A percentile compares a stretch with the other conserved stretches of the same genome.
Evolutionary conservation across 768 basidiomycete genomes (phyloP).

Genomic region (Hirschioporus abietinus): DNA sequence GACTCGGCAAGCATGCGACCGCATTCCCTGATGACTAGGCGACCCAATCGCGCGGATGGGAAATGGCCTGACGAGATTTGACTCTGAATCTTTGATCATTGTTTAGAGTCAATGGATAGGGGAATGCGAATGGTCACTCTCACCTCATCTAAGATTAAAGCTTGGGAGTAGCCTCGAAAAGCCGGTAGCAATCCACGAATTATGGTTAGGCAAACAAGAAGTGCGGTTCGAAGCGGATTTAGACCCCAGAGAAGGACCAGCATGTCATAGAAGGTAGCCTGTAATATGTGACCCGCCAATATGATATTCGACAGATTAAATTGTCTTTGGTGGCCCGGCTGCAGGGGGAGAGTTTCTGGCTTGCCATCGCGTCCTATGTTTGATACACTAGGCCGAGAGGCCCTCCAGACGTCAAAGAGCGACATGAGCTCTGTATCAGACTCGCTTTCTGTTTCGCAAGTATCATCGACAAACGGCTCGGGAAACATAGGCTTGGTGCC

Average conservation of each 20-base stretch:
- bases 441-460: neutral
- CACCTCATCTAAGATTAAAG: constrained; percentile 80
- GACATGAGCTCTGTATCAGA: neutral
- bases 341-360: constrained; percentile 29
- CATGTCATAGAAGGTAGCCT: constrained; percentile 50
- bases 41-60: constrained; percentile 59
- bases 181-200: constrained; percentile 74
- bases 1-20: constrained; percentile 59
- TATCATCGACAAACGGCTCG: neutral
- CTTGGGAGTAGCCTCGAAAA: constrained; percentile 81
- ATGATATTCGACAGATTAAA: constrained; percentile 49
- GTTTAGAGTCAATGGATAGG: neutral
- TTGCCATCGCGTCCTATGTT: constrained; percentile 23
- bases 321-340: constrained; percentile 67
- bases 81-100: constrained; percentile 52
- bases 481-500: neutral
- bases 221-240: constrained; percentile 64
- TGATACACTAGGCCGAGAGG: constrained; percentile 43
- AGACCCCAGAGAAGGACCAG: constrained; percentile 43
- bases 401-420: constrained; percentile 45
- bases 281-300: constrained; percentile 52
- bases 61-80: constrained; percentile 67
- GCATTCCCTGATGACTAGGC: constrained; percentile 57
- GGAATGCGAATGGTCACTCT: constrained; percentile 19
- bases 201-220: constrained; percentile 68